Conservation (phyloP, 2,329 filamentous ascomycete species). For the Fusarium tricinctum region DNA sequence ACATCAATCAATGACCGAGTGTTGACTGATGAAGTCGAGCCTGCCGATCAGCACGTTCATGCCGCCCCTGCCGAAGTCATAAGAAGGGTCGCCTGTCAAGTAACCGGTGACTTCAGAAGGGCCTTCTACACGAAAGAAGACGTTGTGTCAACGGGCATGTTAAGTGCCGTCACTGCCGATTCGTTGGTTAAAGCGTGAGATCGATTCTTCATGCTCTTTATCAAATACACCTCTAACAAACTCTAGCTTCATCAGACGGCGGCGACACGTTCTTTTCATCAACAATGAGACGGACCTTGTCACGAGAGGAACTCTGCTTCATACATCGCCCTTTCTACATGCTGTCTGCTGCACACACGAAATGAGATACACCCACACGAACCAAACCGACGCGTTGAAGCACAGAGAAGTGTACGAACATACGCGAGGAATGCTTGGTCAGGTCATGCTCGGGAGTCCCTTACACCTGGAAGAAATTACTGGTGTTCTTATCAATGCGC, state of each 20-base stretch:
- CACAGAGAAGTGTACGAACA: conserved; percentile 58
- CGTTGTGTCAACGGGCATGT: conserved; percentile 24
- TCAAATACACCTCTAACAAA: background rate
- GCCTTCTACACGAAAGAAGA: conserved; percentile 26
- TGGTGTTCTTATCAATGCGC: conserved; percentile 57
- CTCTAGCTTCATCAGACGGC: conserved; percentile 24
- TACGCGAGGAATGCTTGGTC: conserved; percentile 56
- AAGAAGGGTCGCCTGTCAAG: conserved; percentile 28
- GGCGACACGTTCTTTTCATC: conserved; percentile 30
- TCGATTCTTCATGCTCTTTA: background rate
- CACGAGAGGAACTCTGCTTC: conserved; percentile 45
- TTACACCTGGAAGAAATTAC: conserved; percentile 59
- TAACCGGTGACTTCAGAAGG: conserved; percentile 29
- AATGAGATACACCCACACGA: conserved; percentile 50
- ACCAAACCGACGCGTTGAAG: conserved; percentile 26
- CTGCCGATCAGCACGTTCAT: conserved; percentile 29
- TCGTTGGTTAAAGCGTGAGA: conserved; percentile 28
- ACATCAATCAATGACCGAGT: background rate
- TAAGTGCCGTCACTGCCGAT: conserved; percentile 22
- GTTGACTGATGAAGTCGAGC: conserved; percentile 16
- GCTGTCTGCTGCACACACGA: conserved; percentile 58
- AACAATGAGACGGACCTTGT: conserved; percentile 25
- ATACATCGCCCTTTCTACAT: conserved; percentile 57
- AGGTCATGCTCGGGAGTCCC: conserved; percentile 57
- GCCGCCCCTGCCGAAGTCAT: conserved; percentile 35